Base-by-base conservation (phyloP, 1,284 basidiomycete genomes). In the Lentinus polychrous region DNA sequence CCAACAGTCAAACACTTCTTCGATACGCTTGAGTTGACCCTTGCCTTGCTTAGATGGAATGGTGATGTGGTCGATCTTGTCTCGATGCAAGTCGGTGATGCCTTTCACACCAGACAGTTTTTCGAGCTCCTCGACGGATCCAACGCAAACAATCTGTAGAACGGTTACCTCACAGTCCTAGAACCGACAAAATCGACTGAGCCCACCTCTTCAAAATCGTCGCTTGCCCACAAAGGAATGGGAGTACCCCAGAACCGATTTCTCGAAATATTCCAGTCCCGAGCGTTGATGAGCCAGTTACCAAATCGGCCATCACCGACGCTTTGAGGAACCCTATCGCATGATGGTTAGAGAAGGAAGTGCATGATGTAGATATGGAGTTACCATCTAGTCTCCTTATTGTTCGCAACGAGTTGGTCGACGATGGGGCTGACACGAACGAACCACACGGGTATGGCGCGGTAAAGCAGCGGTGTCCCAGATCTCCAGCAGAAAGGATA, bases 1-100 rank as follows among this genome's bases (percentile, higher is more conserved):
- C 96, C 96, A 99, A 66, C 96, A 99, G 67, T 99, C 96, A 66
- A 99, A 99, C 27, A 99, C 94, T 67, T 98, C 96, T 52, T 97
- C 92, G 15, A 98, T 79, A 51, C 95, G 84, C 66, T 80, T 91
- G 38, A 99, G 72, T 17, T 71, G 67, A 17, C 95, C 96, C 63
- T 94, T 96, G 54, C 94, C 95, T 66, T 83, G 69, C 63, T 87
- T 75, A 31, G 94, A 97, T 3, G 95, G 96, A 60, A 99, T 98
- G 49, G 91, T 94, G 71, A 99, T 91, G 62, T 91, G 81, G 67
- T 98, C 94, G 59, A 99, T 94, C 63, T 83, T 91, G 56, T 99
- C 94, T 50, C 94, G 78, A 69, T 99, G 96, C 44, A 99, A 67
- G 67, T 99, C 95, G n/a, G 72, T 91, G 67, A 99, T 87, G 46